Base-by-base conservation (phyloP, 768 basidiomycete genomes). In the Hygrocybe punicea region DNA sequence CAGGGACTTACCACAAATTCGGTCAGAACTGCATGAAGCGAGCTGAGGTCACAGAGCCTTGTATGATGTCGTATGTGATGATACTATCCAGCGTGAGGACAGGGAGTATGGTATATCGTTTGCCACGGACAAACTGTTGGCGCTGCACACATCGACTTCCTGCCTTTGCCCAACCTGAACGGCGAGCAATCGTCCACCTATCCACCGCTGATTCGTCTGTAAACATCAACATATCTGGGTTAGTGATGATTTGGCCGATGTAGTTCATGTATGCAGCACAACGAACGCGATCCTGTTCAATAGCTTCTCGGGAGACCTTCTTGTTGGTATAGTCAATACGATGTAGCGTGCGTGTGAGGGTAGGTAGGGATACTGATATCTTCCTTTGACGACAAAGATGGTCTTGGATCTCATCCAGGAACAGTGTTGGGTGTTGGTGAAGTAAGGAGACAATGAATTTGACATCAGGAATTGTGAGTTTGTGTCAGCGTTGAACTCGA, bases 11-110 rank as follows among this genome's bases (percentile, higher is more conserved):
- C 67, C 24, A 73, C n/a, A 56, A 72, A 62, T 9, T 69, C 64
- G 11, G 62, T 16, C 6, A 76, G 46, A 74, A 76, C 11, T 56
- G 29, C 16, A 74, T 44, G 40, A 75, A 75, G 2, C 47, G 33
- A 10, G 71, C 73, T 50, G 67, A 63, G 13, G 55, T 75, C 13
- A 73, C 66, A 0, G 72, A 69, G 1, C 72, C 73, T 53, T 70
- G 65, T 48, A 74, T 65, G 16, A 73, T 73, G 51, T 70, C 66
- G 8, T 70, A 60, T 2, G 68, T 67, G 51, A 29, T 63, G 16
- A 64, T 60, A 25, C 71, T 69, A 44, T 69, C 64, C 10, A 36
- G 49, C 1, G 65, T 67, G 16, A 73, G 58, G 1, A 68, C 67
- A 5, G 69, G 69, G 6, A 73, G 60, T 11, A 73, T 53, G 2